Percentiles rank a stretch among this genome's conserved stretches.
These are phyloP conservation scores for Novakomyces olei DNA, from an alignment of 805 yeast genomes.

Conservation along the genomic window DNA sequence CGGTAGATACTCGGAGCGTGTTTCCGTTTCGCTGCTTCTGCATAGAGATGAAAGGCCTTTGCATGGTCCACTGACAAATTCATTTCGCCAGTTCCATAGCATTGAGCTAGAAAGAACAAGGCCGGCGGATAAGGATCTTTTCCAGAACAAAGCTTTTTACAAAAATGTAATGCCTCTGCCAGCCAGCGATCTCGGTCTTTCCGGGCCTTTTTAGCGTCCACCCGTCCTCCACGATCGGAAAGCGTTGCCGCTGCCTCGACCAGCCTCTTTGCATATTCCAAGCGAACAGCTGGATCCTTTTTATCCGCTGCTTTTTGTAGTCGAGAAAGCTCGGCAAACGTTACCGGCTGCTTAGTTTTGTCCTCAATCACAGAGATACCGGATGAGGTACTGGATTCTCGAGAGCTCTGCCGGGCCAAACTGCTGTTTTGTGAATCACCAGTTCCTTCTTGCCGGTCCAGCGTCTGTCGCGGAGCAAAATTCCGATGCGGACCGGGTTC, in stretches of 20 bases:
- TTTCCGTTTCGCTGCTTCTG: slow-evolving; percentile 33
- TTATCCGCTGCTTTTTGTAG: no score
- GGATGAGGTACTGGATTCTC: no score
- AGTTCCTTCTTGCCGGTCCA: no score
- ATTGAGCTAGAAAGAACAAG: slow-evolving; percentile 35
- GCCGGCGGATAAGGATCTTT: slow-evolving; percentile 24
- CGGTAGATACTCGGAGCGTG: slow-evolving; percentile 45
- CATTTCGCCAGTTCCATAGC: slow-evolving; percentile 29
- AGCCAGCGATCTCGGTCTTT: slow-evolving; percentile 35
- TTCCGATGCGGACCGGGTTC: no score
- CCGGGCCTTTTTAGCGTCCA: slow-evolving; percentile 23
- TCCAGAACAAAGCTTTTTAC: slow-evolving; percentile 30
- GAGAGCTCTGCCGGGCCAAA: no score
- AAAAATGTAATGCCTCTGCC: slow-evolving; percentile 33
- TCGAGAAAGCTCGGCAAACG: no score
- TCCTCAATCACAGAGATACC: no score
- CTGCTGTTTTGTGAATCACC: no score
- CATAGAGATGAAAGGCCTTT: slow-evolving; percentile 39
- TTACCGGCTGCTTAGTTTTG: no score
- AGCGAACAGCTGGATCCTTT: no score
- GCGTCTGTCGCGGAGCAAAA: no score
- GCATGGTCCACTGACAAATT: slow-evolving; percentile 33
- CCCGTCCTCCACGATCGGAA: slow-evolving; percentile 18
- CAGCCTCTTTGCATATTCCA: slow-evolving; percentile 37
- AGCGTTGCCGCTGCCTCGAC: slow-evolving; percentile 27